Evolutionary conservation across 805 yeast genomes (phyloP).

Genomic region (Kodamaea sagamina): DNA sequence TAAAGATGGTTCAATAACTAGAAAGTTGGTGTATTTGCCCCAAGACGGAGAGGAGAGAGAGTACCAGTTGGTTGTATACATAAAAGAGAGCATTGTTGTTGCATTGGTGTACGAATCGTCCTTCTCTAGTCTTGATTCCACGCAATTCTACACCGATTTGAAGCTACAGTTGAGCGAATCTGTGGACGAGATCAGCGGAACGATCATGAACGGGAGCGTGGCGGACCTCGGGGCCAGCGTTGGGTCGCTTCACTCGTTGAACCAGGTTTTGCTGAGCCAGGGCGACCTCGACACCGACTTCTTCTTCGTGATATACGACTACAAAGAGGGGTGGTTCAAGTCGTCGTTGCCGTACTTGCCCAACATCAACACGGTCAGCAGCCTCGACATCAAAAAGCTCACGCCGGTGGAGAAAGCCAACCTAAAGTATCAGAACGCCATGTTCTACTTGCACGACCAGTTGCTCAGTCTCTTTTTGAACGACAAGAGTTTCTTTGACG

Average conservation of each 20-base stretch:
- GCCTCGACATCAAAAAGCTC: constrained; percentile 12
- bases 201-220: constrained; percentile 1
- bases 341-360: constrained; percentile 43
- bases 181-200: constrained; percentile 24
- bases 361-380: constrained; percentile 11
- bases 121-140: constrained; percentile 22
- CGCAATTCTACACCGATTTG: constrained; percentile 27
- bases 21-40: constrained; percentile 30
- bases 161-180: constrained; percentile 20
- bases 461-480: constrained; percentile 32
- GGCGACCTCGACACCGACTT: constrained; percentile 34
- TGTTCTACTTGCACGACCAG: constrained; percentile 43
- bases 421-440: constrained; percentile 27
- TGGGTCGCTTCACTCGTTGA: constrained; percentile 30
- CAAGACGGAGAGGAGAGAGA: constrained; percentile 19
- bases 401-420: constrained; percentile 9
- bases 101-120: constrained; percentile 36
- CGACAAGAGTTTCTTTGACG: constrained; percentile 25
- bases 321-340: constrained; percentile 24
- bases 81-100: constrained; percentile 23
- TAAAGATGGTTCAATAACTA: constrained; percentile 11
- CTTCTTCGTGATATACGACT: constrained; percentile 38
- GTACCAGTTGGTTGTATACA: constrained; percentile 34
- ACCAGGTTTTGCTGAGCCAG: constrained; percentile 14
- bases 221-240: constrained; percentile 19